phyloP scores from a whole-genome alignment of 108 stramenopile species.

The Stephanodiscus minutulus region DNA sequence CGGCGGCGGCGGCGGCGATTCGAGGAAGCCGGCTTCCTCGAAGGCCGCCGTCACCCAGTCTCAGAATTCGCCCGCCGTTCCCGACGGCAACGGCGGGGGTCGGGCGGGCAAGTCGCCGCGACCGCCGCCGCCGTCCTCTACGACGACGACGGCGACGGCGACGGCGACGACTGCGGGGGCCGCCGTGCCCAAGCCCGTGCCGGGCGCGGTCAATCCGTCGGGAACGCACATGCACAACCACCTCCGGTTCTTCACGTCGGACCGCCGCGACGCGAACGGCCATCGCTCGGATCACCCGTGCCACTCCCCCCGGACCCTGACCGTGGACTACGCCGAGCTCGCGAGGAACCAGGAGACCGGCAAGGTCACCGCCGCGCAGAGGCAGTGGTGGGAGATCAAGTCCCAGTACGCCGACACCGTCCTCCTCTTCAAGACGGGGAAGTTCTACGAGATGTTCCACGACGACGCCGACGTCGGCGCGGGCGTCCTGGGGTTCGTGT shows the following conservation, averaged over 20 bases:
- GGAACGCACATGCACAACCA: conserved; percentile 93
- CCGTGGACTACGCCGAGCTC: conserved; percentile 59
- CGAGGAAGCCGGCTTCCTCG: too few relatives aligned
- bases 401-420: conserved; percentile 94
- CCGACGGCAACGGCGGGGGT: too few relatives aligned
- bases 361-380: conserved; percentile 86
- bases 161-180: too few relatives aligned
- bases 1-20: too few relatives aligned
- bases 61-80: too few relatives aligned
- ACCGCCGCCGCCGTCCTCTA: too few relatives aligned
- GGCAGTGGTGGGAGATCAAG: conserved; percentile 99
- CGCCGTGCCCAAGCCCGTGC: too few relatives aligned
- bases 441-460: conserved; percentile 94
- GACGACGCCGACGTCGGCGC: conserved; percentile 98
- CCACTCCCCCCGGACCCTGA: conserved; percentile 90
- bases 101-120: too few relatives aligned
- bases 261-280: conserved; percentile 68
- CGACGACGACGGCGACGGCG: too few relatives aligned
- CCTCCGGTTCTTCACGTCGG: conserved; percentile 72
- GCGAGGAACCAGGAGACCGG: conserved; percentile 27
- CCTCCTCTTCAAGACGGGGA: conserved; percentile 98
- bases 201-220: too few relatives aligned
- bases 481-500: conserved; percentile 78
- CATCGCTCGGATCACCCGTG: conserved; percentile 66
- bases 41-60: too few relatives aligned